These are phyloP conservation scores for Ramalina peruviana DNA, from an alignment of 495 filamentous ascomycete genomes.

Conservation along the genomic window DNA sequence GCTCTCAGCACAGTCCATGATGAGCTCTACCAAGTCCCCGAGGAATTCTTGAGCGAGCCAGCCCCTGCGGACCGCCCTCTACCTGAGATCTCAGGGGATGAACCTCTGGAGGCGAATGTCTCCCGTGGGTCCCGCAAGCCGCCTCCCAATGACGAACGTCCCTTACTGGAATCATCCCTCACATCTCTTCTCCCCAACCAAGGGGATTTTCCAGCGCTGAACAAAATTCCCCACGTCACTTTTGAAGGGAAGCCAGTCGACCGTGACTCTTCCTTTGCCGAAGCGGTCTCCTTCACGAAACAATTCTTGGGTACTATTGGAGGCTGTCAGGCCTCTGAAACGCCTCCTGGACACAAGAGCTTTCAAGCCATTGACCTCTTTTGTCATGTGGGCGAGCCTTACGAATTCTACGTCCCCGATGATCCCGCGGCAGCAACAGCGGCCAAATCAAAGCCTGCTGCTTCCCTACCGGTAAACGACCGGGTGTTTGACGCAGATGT, in stretches of 20 bases:
- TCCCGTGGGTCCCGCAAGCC: background rate
- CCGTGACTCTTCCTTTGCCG: slow-evolving; percentile 3
- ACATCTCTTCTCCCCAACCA: slow-evolving; percentile 11
- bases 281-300: slow-evolving; percentile 20
- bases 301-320: slow-evolving; percentile 27
- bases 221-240: slow-evolving; percentile 24
- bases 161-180: slow-evolving; percentile 9
- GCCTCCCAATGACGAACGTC: slow-evolving; percentile 8
- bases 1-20: slow-evolving; percentile 54
- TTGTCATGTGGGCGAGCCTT: slow-evolving; percentile 16
- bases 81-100: slow-evolving; percentile 6
- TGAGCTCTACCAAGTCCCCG: slow-evolving; percentile 55
- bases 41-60: slow-evolving; percentile 39
- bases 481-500: background rate
- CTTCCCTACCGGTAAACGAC: background rate
- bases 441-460: background rate
- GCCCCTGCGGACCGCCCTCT: background rate
- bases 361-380: slow-evolving; percentile 21
- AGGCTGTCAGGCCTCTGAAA: slow-evolving; percentile 15
- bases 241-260: slow-evolving; percentile 21
- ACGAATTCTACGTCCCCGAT: slow-evolving; percentile 2
- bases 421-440: background rate
- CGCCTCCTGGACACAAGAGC: slow-evolving; percentile 3
- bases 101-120: slow-evolving; percentile 7
- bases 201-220: slow-evolving; percentile 23